Conservation (phyloP, 2,329 filamentous ascomycete genomes). For the Bimuria novae-zelandiae region DNA sequence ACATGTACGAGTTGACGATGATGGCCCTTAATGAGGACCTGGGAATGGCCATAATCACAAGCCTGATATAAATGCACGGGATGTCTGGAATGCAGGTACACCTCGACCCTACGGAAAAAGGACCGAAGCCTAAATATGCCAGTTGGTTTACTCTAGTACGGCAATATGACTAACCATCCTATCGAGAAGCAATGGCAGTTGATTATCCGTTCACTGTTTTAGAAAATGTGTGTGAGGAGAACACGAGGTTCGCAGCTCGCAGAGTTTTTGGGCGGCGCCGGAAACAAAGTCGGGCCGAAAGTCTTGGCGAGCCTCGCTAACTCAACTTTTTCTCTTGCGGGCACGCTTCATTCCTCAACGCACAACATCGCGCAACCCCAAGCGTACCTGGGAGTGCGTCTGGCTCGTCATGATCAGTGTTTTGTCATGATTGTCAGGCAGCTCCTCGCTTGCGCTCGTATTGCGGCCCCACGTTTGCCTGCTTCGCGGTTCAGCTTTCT, state of each 20-base stretch:
- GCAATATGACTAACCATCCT: slow-evolving; percentile 53
- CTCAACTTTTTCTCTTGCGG: not conserved
- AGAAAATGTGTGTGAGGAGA: slow-evolving; percentile 44
- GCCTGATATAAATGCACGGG: not conserved
- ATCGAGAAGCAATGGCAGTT: slow-evolving; percentile 47
- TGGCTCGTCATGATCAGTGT: slow-evolving; percentile 19
- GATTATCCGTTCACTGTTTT: slow-evolving; percentile 51
- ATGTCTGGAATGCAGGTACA: slow-evolving; percentile 48
- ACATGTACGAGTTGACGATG: too few relatives aligned
- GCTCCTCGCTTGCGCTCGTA: slow-evolving; percentile 12
- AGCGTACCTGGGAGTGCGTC: not conserved
- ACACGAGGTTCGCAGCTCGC: slow-evolving; percentile 15
- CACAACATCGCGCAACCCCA: slow-evolving; percentile 5
- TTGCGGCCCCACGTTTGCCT: slow-evolving; percentile 54
- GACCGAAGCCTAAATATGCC: slow-evolving; percentile 46
- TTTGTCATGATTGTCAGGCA: slow-evolving; percentile 18
- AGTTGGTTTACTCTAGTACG: slow-evolving; percentile 45
- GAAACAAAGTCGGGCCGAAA: slow-evolving; percentile 22
- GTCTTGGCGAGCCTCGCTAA: not conserved
- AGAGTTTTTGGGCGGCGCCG: slow-evolving; percentile 22
- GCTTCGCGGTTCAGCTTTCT: slow-evolving; percentile 51
- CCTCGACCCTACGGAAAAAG: slow-evolving; percentile 39
- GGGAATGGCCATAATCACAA: too few relatives aligned
- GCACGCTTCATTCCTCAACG: not conserved
- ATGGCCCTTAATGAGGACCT: too few relatives aligned